Conservation (phyloP, 352 stramenopile genomes). For the Achlya hypogyna region DNA sequence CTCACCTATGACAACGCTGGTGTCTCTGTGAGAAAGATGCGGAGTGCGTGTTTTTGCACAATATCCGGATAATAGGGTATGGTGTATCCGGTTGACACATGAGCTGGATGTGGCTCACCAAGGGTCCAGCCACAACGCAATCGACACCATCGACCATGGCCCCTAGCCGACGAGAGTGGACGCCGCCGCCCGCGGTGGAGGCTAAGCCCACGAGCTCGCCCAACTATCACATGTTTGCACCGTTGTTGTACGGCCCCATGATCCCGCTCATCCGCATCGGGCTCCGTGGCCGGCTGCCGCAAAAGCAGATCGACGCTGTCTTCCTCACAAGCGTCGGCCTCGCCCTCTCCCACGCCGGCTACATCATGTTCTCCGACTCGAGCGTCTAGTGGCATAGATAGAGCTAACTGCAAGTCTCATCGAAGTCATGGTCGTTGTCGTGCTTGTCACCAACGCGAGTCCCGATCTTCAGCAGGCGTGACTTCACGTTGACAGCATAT, state of each 20-base stretch:
- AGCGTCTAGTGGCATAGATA: neutral
- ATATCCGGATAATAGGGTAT: too few relatives aligned
- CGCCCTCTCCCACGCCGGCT: conserved; percentile 11
- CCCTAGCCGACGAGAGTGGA: conserved; percentile 4
- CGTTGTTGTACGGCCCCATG: conserved; percentile 5
- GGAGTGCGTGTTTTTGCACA: too few relatives aligned
- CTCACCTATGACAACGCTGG: too few relatives aligned
- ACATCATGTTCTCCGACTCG: conserved; percentile 21
- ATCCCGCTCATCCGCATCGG: conserved; percentile 18
- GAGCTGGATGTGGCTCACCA: too few relatives aligned
- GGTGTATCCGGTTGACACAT: too few relatives aligned
- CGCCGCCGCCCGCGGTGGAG: conserved; percentile 4
- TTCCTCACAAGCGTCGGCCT: conserved; percentile 15
- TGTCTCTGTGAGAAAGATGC: too few relatives aligned
- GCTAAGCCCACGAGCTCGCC: neutral
- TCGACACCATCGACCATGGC: neutral
- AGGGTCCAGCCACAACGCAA: too few relatives aligned
- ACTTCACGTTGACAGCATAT: neutral
- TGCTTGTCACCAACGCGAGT: neutral
- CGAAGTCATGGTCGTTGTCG: neutral
- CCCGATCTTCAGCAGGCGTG: neutral
- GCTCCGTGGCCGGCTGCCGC: conserved; percentile 13
- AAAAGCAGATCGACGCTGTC: conserved; percentile 17
- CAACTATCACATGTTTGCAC: conserved; percentile 12
- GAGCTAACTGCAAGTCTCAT: neutral